phyloP scores from a whole-genome alignment of 2,329 filamentous ascomycete genomes.

The Corinectria fuckeliana region DNA sequence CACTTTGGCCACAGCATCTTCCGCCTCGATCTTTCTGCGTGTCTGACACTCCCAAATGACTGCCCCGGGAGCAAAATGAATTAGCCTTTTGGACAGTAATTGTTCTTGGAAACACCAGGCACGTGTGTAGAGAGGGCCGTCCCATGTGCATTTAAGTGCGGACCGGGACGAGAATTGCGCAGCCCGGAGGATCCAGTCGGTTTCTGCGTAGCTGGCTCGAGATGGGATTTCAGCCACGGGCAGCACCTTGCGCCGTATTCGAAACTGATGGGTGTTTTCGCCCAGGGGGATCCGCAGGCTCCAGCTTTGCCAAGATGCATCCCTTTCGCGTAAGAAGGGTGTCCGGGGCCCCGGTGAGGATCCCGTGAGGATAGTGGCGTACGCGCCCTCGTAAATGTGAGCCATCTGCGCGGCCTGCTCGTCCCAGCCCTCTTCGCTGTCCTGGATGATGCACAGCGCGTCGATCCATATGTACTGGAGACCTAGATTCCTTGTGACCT shows the following conservation, averaged over 20 bases:
- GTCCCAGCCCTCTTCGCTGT: slow-evolving; percentile 1
- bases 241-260: background rate
- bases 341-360: slow-evolving; percentile 1
- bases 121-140: slow-evolving; percentile 2
- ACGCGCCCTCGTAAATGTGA: slow-evolving; percentile 2
- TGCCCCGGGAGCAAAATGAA: slow-evolving; percentile 1
- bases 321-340: background rate
- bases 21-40: background rate
- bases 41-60: slow-evolving; percentile 2
- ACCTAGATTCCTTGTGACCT: background rate
- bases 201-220: background rate
- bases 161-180: background rate
- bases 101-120: slow-evolving; percentile 13
- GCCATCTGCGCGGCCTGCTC: slow-evolving; percentile 10
- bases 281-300: background rate
- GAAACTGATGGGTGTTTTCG: background rate
- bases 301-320: background rate
- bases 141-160: background rate
- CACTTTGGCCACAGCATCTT: background rate
- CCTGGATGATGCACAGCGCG: slow-evolving; percentile 9
- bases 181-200: background rate
- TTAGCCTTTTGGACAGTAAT: background rate
- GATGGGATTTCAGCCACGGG: background rate
- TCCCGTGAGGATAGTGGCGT: background rate
- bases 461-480: slow-evolving; percentile 10